Conservation (phyloP, 179 eudicot genomes). For the Carnegiea gigantea region DNA sequence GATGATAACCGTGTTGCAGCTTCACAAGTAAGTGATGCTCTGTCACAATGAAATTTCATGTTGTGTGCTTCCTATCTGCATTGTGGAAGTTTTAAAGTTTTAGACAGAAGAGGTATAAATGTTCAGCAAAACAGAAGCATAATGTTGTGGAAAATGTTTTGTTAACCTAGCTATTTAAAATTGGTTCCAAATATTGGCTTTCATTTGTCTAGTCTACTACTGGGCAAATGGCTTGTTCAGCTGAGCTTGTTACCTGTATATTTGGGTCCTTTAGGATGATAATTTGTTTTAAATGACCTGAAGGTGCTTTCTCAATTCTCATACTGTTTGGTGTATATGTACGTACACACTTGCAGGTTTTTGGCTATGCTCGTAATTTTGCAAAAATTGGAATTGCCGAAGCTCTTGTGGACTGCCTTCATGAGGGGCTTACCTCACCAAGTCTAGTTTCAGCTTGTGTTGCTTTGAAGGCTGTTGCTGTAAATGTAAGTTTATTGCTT, state of each 20-base stretch:
- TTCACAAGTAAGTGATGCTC: slow-evolving; percentile 71
- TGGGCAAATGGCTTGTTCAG: background rate
- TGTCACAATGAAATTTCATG: background rate
- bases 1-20: slow-evolving; percentile 95
- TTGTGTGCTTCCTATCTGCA: background rate
- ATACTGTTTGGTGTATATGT: background rate
- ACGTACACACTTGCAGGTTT: slow-evolving; percentile 51
- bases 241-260: background rate
- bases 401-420: slow-evolving; percentile 69
- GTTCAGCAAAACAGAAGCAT: background rate
- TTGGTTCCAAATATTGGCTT: background rate
- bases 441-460: slow-evolving; percentile 72
- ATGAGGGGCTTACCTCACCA: slow-evolving; percentile 69
- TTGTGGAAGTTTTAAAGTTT: background rate
- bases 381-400: slow-evolving; percentile 83
- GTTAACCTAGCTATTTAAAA: background rate
- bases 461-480: slow-evolving; percentile 88
- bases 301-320: background rate
- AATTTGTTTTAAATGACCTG: too few species aligned
- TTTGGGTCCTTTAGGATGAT: background rate
- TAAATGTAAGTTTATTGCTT: slow-evolving; percentile 60
- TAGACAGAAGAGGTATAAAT: background rate
- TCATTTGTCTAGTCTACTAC: background rate
- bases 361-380: slow-evolving; percentile 87
- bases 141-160: background rate